Base-by-base conservation (phyloP, 2,329 filamentous ascomycete species). In the Chalara sp. region DNA sequence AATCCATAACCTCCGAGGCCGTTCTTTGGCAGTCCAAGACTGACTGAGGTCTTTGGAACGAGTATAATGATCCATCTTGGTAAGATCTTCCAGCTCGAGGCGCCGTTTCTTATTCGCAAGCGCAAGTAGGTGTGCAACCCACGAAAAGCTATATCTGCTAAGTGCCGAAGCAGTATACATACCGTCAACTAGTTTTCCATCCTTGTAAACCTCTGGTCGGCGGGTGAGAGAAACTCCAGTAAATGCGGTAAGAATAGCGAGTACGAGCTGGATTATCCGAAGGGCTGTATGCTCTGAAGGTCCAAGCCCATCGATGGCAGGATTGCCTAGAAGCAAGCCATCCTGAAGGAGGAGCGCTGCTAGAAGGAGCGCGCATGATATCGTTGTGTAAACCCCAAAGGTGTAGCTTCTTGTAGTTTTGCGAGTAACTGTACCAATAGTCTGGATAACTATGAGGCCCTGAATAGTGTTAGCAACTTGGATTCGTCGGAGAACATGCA, bases 101-200 rank as follows among this genome's bases (percentile, higher is more conserved):
- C 76, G 75, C 44, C 76, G 78, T 59, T 84, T 82, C 57, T 75
- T 72, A 2, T 68, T 66, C 1, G 83, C 81, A 28, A 76, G 65
- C 1, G 66, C 59, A 11, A 91, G 72, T 0, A 89, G 59, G 2
- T 68, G 64, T 1, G 64, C 67, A 2, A 78, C 74, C 86, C 86
- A 92, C 46, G 72, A 69, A 69, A 83, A 91, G 6, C 79, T 86
- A 61, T 81, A 80, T 47, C 80, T 78, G 47, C 69, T 75, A 45
- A 85, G 71, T 1, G 81, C 77, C 2, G 83, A 82, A 4, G 72
- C 73, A 0, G 83, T 84, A 58, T 74, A 75, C 67, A 85, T 76
- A 12, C 72, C 70, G 61, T 91, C 86, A 32, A 92, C 83, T 4
- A 73, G 63, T 44, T 74, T 70, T 30, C 73, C 81, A 39, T 82